Evolutionary conservation across 2,329 filamentous ascomycete species (phyloP), one percentile per base, ranked within the genome.

Genomic region (Phaeosphaeria sp.): DNA sequence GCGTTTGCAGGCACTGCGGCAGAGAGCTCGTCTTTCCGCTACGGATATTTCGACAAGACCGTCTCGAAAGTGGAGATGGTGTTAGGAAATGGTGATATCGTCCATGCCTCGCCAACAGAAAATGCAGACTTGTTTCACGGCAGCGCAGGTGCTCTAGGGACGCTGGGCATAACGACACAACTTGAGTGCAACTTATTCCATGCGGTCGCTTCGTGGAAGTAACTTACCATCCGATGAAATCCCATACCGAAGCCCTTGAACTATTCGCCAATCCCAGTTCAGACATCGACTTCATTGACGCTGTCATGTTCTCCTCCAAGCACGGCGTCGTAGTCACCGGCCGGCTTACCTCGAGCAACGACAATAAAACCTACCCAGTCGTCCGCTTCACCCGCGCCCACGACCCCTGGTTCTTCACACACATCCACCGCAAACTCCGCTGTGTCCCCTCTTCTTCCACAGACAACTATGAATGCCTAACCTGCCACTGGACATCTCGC

Each of bases 341-440:
- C 10, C 50, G 53, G 17, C 33, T 63, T 9, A 9, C 21, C 7
- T 10, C 6, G 18, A 52, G 18, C 21, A 23, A 11, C 25, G 23
- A 5, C 25, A 47, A n/a, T 17, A 18, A 33, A 30, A 6, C 21
- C 36, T 30, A 17, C 17, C 47, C 49, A n/a, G 7, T 51, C 2
- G 20, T 46, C 11, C 53, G 30, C 13, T 59, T 65, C 49, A 60
- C 52, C 33, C 22, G 55, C n/a, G 33, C 57, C 10, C 33, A 48
- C 4, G 89, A 92, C 61, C 84, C 87, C 0, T 92, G 89, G 89
- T 91, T 90, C 72, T 91, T 90, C 58, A 76, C 90, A 0, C 88
- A 89, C 62, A 87, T 83, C 15, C 55, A 52, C 30, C 36, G 22
- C 10, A 56, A 53, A 39, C 41, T 54, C 17, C 55, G 55, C 5